phyloP scores from a whole-genome alignment of 345 rosid species.

The Eucalyptus pauciflora region DNA sequence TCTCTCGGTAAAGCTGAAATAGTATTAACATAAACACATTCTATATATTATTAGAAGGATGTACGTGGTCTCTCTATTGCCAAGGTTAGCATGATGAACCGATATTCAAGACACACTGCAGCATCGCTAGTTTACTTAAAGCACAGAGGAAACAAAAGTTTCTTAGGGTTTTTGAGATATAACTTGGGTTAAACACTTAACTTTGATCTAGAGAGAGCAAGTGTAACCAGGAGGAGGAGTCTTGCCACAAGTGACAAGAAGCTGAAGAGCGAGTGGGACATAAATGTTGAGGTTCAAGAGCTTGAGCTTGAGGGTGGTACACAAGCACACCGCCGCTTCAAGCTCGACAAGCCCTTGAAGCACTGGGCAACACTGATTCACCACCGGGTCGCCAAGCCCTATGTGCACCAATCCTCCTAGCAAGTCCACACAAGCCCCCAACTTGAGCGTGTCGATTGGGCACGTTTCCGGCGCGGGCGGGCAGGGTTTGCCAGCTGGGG shows the following conservation, averaged over 20 bases:
- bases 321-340: conserved; percentile 87
- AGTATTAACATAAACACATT: neutral
- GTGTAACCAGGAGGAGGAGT: conserved; percentile 96
- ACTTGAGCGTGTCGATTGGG: conserved; percentile 71
- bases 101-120: neutral
- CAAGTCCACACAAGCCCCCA: conserved; percentile 90
- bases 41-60: neutral
- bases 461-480: conserved; percentile 27
- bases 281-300: conserved; percentile 72
- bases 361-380: conserved; percentile 77
- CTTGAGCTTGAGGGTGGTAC: conserved; percentile 85
- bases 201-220: conserved; percentile 44
- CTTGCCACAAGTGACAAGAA: conserved; percentile 88
- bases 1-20: neutral
- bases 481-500: conserved; percentile 16
- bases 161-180: neutral
- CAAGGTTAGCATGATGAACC: neutral
- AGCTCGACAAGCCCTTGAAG: conserved; percentile 64
- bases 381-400: conserved; percentile 66
- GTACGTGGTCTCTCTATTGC: neutral
- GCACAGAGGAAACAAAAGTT: neutral
- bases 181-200: neutral
- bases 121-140: neutral
- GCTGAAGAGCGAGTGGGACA: conserved; percentile 93
- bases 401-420: conserved; percentile 84